Percentiles rank a stretch among this genome's conserved stretches.
Conservation (phyloP, 768 basidiomycete species). For the Daedaleopsis sinensis region DNA sequence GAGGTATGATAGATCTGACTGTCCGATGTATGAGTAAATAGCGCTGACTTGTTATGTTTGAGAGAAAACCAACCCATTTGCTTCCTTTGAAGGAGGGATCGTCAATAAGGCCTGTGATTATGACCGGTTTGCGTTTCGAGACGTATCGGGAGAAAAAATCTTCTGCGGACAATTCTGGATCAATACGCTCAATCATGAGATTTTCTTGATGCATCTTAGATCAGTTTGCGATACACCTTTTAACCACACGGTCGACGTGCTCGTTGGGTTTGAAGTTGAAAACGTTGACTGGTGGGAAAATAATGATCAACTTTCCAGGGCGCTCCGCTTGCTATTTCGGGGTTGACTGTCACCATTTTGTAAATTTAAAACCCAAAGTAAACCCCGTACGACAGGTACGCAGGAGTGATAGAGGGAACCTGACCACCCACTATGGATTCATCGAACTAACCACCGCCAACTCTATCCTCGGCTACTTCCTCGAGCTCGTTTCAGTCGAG, state of each 20-base stretch:
- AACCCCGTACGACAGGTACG: no score
- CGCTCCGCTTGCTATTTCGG: no score
- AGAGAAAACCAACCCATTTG: slow-evolving; percentile 34
- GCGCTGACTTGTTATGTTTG: background rate
- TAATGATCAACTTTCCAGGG: background rate
- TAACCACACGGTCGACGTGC: background rate
- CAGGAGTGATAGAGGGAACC: no score
- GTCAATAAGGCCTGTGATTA: slow-evolving; percentile 29
- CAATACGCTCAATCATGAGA: slow-evolving; percentile 14
- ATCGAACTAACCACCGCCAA: no score
- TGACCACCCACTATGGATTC: no score
- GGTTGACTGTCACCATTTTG: no score
- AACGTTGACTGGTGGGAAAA: background rate
- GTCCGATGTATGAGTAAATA: background rate
- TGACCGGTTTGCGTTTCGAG: slow-evolving; percentile 27
- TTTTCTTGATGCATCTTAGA: background rate
- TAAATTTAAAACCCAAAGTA: no score
- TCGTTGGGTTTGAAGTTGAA: background rate
- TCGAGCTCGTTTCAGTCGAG: no score
- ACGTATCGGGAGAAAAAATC: slow-evolving; percentile 30
- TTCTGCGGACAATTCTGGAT: slow-evolving; percentile 15
- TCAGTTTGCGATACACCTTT: no score
- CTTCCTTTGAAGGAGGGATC: slow-evolving; percentile 28
- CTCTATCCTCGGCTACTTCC: no score
- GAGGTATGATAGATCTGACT: slow-evolving; percentile 32